Evolutionary conservation across 495 filamentous ascomycete genomes (phyloP), one percentile per base, ranked within the genome.

Genomic region (Hypoxylon perforatum): DNA sequence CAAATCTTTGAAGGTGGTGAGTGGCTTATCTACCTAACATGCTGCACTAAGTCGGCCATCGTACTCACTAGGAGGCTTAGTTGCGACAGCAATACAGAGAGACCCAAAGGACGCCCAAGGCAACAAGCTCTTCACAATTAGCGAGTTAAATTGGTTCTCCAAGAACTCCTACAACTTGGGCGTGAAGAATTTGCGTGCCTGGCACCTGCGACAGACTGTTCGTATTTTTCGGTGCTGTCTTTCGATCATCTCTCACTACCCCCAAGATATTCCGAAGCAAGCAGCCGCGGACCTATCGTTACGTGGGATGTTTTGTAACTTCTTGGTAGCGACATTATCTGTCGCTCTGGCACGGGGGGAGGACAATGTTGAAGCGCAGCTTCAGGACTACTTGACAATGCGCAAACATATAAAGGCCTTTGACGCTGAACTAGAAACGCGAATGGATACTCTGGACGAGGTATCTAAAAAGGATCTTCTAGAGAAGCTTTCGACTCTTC

Each of bases 111-210:
- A 74, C 57, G 33, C 62, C 47, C 58, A 72, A 22, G 59, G 75
- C 69, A 56, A 71, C 30, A 73, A 73, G 22, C 60, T 84, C 12
- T 90, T 91, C 73, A 84, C 78, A 1, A 45, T 82, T 18, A 76
- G 77, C 22, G 92, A 96, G 60, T 78, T 94, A 2, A 83, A 94
- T 71, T 95, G 92, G 92, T 92, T 96, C 75, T 88, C 86, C 46
- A 85, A 87, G 54, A 93, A 89, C 65, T 85, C 86, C 6, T 96
- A 95, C 74, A 93, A 94, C 65, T 73, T 92, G 21, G 85, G 87
- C 0, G 71, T 94, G 1, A 86, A 88, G 64, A 77, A 85, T 38
- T 85, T 86, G 33, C 80, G 79, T 0, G 74, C 65, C 11, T 88
- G 90, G 81, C 70, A 82, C 15, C 80, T 86, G 5, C 73, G 77